Percentiles rank a stretch among this genome's conserved stretches.
These are phyloP conservation scores for Cupressus sempervirens DNA, from an alignment of 75 land plant genomes.

Conservation along the genomic window DNA sequence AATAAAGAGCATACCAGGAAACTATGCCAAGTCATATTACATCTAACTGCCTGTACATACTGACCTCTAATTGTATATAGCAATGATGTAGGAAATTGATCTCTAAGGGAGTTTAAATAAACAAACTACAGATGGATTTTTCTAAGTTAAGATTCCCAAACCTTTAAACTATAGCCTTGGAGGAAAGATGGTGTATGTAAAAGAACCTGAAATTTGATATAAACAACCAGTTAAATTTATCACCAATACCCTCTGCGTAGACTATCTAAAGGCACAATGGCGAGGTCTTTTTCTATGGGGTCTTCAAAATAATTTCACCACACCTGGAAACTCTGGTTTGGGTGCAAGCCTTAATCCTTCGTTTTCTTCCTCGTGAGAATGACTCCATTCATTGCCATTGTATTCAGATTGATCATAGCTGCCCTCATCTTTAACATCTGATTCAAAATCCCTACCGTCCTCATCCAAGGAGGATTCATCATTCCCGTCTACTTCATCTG, in stretches of 20 bases:
- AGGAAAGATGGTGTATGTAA: background rate
- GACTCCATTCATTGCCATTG: background rate
- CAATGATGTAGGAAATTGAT: background rate
- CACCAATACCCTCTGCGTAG: background rate
- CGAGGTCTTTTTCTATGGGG: conserved; percentile 1
- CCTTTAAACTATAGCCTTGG: background rate
- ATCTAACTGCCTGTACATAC: background rate
- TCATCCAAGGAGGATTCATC: conserved; percentile 9
- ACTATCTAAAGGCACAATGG: background rate
- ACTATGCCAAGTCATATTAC: background rate
- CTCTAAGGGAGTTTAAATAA: background rate
- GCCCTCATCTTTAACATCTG: conserved; percentile 20
- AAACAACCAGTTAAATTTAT: background rate
- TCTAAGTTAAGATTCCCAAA: background rate
- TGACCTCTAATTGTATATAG: background rate
- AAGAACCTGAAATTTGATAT: background rate
- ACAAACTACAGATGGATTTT: background rate
- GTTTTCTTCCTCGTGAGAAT: conserved; percentile 7
- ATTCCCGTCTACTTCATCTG: background rate
- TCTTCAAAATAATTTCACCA: conserved; percentile 10
- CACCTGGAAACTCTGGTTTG: background rate
- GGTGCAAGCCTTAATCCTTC: conserved; percentile 9
- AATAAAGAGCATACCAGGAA: background rate
- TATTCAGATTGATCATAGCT: conserved; percentile 6
- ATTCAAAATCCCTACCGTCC: conserved; percentile 15